Percentiles rank a stretch among this genome's conserved stretches.
Evolutionary conservation across 2,329 filamentous ascomycete genomes (phyloP).

Genomic region (Phialemonium atrogriseum): DNA sequence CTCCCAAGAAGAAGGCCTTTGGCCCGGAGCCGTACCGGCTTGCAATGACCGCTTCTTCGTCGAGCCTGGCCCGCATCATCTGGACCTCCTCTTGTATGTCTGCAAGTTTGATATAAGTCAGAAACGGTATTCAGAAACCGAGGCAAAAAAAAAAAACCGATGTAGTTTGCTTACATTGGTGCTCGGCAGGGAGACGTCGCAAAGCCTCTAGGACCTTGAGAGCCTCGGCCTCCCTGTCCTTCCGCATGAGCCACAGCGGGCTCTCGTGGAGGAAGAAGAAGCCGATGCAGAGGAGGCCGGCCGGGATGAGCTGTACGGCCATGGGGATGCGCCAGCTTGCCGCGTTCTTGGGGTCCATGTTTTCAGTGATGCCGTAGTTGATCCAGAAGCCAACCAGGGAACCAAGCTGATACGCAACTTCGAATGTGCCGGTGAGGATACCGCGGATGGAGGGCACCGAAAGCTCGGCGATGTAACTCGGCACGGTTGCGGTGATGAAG

Average conservation of each 20-base stretch:
- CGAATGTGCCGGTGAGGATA: slow-evolving; percentile 44
- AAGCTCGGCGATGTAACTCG: slow-evolving; percentile 56
- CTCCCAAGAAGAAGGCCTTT: slow-evolving; percentile 25
- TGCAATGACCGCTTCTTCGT: slow-evolving; percentile 24
- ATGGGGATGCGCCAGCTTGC: slow-evolving; percentile 41
- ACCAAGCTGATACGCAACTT: slow-evolving; percentile 46
- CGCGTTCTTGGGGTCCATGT: slow-evolving; percentile 22
- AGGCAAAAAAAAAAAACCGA: too few relatives aligned
- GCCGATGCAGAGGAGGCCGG: slow-evolving; percentile 31
- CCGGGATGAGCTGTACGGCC: slow-evolving; percentile 36
- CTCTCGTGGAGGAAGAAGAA: slow-evolving; percentile 34
- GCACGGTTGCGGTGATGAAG: slow-evolving; percentile 49
- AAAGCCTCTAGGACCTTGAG: slow-evolving; percentile 30
- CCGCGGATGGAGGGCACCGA: slow-evolving; percentile 51
- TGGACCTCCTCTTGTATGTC: slow-evolving; percentile 38
- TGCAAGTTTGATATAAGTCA: too few relatives aligned
- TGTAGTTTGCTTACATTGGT: too few relatives aligned
- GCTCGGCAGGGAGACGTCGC: slow-evolving; percentile 32
- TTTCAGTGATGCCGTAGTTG: slow-evolving; percentile 33
- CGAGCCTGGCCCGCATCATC: slow-evolving; percentile 30
- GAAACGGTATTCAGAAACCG: too few relatives aligned
- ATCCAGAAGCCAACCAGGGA: slow-evolving; percentile 43
- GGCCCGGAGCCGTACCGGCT: slow-evolving; percentile 21
- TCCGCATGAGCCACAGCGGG: slow-evolving; percentile 33
- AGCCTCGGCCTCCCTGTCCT: slow-evolving; percentile 29